Conservation (phyloP, 176 grass and related monocot species). For the Calamus simplicifolius region DNA sequence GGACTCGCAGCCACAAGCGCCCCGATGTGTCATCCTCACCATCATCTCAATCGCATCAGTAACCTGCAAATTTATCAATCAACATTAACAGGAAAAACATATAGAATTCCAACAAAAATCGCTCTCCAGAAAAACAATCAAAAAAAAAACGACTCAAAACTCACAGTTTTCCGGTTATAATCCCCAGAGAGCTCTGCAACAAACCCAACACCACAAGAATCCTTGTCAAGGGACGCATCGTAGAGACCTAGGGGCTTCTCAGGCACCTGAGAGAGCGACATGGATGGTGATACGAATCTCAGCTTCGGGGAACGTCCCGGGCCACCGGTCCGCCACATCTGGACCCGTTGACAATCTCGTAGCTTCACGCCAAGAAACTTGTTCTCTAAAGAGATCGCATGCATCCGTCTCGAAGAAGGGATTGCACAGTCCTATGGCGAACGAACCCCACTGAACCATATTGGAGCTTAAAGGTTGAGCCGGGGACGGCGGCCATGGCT, state of each 20-base stretch:
- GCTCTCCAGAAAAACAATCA: background rate
- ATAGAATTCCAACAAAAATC: too few relatives aligned
- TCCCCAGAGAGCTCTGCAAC: conserved; percentile 80
- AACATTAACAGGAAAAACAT: background rate
- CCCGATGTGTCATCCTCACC: conserved; percentile 91
- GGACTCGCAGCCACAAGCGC: conserved; percentile 88
- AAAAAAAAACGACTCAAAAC: conserved; percentile 16
- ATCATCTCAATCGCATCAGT: conserved; percentile 86
- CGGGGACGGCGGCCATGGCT: conserved; percentile 66
- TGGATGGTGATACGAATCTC: conserved; percentile 26
- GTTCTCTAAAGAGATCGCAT: conserved; percentile 40
- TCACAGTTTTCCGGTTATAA: conserved; percentile 66
- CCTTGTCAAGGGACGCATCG: conserved; percentile 75
- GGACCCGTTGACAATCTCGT: conserved; percentile 39
- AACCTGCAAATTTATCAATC: conserved; percentile 33
- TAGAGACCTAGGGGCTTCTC: conserved; percentile 87
- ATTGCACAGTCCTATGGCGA: conserved; percentile 15
- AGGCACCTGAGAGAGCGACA: conserved; percentile 61
- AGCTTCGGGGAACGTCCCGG: conserved; percentile 15
- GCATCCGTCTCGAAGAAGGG: conserved; percentile 27
- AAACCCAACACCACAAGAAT: conserved; percentile 92
- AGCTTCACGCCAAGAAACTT: conserved; percentile 36
- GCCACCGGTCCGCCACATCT: conserved; percentile 24
- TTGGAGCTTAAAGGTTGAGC: conserved; percentile 44
- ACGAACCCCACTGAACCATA: conserved; percentile 15